Base-by-base conservation (phyloP, 345 rosid species). In the Hirschfeldia incana region DNA sequence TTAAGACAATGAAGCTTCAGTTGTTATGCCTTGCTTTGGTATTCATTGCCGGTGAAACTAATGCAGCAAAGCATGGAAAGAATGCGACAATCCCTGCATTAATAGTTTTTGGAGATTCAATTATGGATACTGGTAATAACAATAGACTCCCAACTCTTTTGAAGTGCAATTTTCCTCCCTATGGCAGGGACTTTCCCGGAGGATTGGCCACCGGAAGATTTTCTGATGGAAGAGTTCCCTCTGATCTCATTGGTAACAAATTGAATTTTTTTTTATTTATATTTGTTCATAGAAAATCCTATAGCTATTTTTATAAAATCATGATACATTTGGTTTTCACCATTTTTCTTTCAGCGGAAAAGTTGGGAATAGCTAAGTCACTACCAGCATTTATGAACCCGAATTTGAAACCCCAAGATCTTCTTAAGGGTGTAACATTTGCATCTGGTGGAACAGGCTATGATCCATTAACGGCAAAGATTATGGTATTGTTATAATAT, bases 371-470 rank as follows among this genome's bases (percentile, higher is more conserved):
- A 16, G 84, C 81, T 42, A 85, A 78, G 4, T 26, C 72, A 5
- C 17, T 88, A 34, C 94, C 97, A 1, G 81, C 92, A 32, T 91
- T 86, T 74, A 46, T 87, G 39, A 89, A 85, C 53, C 84, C 77
- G 1, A 33, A 78, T 15, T 39, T 88, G 66, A 65, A 64, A 53
- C 78, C 76, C 5, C 16, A 79, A 32, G 91, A 91, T 72, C 91
- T 91, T 28, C 73, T 74, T 49, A 86, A 88, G 1, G 97, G 97
- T 0, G 90, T 89, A 26, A 78, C 70, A 76, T 88, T 91, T 70
- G 97, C 91, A 49, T 88, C 91, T 0, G 85, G 88, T 4, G 94
- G 87, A 28, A 29, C 88, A 0, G 97, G 97, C 11, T 91, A 77
- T 1, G 94, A 89, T 83, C 87, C 89, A 32, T 46, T 86, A 51